These are phyloP conservation scores for Sanguinoderma infundibulare DNA, from an alignment of 1,284 basidiomycete species.

Conservation along the genomic window DNA sequence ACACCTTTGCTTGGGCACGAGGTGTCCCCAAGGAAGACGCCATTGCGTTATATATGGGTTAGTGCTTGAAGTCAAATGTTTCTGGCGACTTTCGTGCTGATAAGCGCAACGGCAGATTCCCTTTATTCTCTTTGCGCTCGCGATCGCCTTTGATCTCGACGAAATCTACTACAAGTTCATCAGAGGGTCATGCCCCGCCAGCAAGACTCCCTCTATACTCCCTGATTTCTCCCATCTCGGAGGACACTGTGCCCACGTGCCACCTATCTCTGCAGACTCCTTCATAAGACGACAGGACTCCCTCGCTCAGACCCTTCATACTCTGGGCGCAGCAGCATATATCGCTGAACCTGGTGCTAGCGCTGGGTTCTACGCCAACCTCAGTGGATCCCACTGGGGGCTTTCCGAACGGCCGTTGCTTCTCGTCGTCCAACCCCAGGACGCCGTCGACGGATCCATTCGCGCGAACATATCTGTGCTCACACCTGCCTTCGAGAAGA, in stretches of 20 bases:
- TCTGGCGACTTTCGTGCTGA: not conserved
- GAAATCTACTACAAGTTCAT: constrained; percentile 5
- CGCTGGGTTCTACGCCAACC: constrained; percentile 73
- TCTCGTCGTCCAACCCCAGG: constrained; percentile 59
- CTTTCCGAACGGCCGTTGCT: constrained; percentile 82
- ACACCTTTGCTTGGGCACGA: not conserved
- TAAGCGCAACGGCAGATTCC: constrained; percentile 2
- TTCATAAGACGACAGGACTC: constrained; percentile 55
- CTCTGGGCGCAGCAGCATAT: constrained; percentile 61
- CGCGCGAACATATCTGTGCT: constrained; percentile 59
- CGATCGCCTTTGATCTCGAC: not conserved
- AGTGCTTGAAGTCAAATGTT: not conserved
- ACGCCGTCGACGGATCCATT: constrained; percentile 35
- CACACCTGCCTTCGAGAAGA: constrained; percentile 79
- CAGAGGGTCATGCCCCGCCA: not conserved
- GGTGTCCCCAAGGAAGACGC: not conserved
- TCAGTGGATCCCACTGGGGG: constrained; percentile 65
- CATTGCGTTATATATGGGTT: constrained; percentile 7
- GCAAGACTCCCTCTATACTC: not conserved
- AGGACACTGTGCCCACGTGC: constrained; percentile 53
- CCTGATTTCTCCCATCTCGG: constrained; percentile 45
- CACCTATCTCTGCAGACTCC: constrained; percentile 53
- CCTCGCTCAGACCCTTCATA: constrained; percentile 54
- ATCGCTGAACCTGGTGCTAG: constrained; percentile 79
- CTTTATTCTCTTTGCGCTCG: not conserved